Evolutionary conservation across 441 rosid species (phyloP), one percentile per base, ranked within the genome.

Genomic region (Brassica balearica): DNA sequence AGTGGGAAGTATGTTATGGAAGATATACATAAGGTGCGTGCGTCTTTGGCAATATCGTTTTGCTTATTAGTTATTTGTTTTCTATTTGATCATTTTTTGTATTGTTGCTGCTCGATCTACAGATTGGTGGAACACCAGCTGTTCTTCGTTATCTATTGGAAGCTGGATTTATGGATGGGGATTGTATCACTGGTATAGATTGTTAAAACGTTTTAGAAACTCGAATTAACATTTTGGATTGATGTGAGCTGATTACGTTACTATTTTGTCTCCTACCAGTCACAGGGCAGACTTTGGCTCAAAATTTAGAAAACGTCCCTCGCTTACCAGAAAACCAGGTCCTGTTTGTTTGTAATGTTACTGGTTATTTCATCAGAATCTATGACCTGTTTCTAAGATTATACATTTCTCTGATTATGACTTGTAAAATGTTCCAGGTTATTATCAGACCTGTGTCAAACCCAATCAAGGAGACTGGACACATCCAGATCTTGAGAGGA

Each of bases 1-100:
- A 95, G 99, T 81, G 99, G 99, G n/a, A 95, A 91, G 79, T 93
- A 92, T 83, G 99, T 95, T 71, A 95, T 95, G 98, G 99, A 93
- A 77, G 98, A 95, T 82, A 68, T 95, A 70, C 98, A 95, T 73
- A 93, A 92, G 98, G 99, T 93, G 61, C 72, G 38, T 6, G 36
- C 74, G 38, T 67, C 81, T 78, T 80, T 67, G 58, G 7, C 6
- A 61, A 43, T 34, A 51, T 46, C 41, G 1, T 65, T 70, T 41
- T 65, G 27, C 19, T 58, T 17, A 46, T 22, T 12, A 58, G 56
- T 34, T 65, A 63, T 64, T 15, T 69, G 56, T 46, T n/a, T 65
- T 65, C 10, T 6, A 2, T 4, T 46, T 48, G 38, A 60, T 71
- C 51, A 66, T 66, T 75, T 80, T 59, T 68, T 41, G 27, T 62